phyloP scores from a whole-genome alignment of 1,284 basidiomycete genomes.

The Cryptococcus hybrid region DNA sequence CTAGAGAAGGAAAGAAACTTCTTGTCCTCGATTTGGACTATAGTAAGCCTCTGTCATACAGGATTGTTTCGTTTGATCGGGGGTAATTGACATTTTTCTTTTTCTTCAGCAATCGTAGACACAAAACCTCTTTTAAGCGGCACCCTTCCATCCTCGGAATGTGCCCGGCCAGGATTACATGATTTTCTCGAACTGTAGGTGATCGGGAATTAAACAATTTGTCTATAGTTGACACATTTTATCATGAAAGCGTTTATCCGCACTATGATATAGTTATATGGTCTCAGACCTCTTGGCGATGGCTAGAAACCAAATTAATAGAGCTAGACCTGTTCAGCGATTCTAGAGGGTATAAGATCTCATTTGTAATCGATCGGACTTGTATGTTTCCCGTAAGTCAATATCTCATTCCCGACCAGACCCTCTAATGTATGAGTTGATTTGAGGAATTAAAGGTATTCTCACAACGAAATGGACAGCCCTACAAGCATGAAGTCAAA shows the following conservation, averaged over 20 bases:
- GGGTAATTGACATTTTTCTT: neutral
- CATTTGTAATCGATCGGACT: constrained; percentile 72
- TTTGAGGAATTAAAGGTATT: constrained; percentile 58
- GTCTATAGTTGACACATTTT: no score
- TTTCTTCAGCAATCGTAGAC: constrained; percentile 66
- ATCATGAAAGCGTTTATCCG: constrained; percentile 59
- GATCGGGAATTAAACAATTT: no score
- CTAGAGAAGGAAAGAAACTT: constrained; percentile 71
- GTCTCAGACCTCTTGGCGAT: constrained; percentile 79
- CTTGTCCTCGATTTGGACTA: constrained; percentile 88
- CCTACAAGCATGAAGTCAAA: constrained; percentile 77
- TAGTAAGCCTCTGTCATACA: constrained; percentile 53
- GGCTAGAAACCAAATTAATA: constrained; percentile 85
- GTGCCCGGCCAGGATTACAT: constrained; percentile 77
- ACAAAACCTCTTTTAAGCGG: constrained; percentile 76
- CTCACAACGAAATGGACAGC: constrained; percentile 66
- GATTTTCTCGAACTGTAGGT: constrained; percentile 61
- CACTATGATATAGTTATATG: constrained; percentile 84
- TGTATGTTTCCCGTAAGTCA: constrained; percentile 78
- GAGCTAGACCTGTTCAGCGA: constrained; percentile 81
- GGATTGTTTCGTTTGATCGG: neutral
- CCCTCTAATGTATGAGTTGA: neutral
- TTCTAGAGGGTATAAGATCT: constrained; percentile 60
- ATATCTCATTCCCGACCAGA: neutral
- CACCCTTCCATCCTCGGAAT: constrained; percentile 71